Conservation (phyloP, 495 filamentous ascomycete genomes). For the Neurospora sp. region DNA sequence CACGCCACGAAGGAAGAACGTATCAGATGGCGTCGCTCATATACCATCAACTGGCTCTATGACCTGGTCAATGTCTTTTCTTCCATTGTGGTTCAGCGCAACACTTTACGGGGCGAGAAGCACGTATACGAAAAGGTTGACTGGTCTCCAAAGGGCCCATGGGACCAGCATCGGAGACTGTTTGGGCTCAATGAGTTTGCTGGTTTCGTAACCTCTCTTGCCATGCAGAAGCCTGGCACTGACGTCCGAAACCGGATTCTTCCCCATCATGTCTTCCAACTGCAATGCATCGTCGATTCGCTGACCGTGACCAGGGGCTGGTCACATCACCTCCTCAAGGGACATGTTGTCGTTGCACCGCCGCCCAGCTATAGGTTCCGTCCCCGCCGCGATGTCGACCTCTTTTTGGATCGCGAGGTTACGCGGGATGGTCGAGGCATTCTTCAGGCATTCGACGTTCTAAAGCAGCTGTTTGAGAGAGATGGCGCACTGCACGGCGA, state of each 20-base stretch:
- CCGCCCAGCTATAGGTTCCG: conserved; percentile 22
- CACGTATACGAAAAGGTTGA: no score
- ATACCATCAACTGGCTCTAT: no score
- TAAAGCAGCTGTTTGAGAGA: not conserved
- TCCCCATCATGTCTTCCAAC: conserved; percentile 37
- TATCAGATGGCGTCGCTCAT: no score
- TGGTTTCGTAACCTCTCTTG: conserved; percentile 7
- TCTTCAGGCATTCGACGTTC: conserved; percentile 2
- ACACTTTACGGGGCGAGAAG: no score
- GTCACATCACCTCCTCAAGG: conserved; percentile 19
- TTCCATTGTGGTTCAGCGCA: no score
- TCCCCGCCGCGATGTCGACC: conserved; percentile 32
- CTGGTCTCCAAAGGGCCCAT: no score
- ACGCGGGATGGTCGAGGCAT: conserved; percentile 14
- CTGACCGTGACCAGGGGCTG: conserved; percentile 31
- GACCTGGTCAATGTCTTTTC: no score
- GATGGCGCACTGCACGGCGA: not conserved
- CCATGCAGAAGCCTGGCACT: conserved; percentile 32
- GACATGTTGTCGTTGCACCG: conserved; percentile 16
- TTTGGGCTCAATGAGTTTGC: no score
- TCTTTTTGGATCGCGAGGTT: conserved; percentile 31
- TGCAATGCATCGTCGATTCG: conserved; percentile 39
- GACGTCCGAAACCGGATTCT: conserved; percentile 31
- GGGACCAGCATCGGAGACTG: no score
- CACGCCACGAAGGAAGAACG: no score